Conservation (phyloP, 164 flowering plant genomes). For the Liriodendron chinense region DNA sequence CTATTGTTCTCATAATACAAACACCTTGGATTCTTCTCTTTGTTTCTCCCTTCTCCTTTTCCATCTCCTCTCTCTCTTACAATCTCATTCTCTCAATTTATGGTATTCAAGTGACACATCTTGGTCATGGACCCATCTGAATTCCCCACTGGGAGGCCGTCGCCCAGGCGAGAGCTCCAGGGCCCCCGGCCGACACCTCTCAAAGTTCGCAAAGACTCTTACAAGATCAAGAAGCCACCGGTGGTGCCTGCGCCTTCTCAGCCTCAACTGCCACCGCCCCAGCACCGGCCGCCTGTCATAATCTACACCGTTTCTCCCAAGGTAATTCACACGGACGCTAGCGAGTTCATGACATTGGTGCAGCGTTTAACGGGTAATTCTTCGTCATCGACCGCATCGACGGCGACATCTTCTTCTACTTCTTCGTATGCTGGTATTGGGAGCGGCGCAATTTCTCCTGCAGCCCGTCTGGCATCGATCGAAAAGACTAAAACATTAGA, state of each 20-base stretch:
- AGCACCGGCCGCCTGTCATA: constrained; percentile 47
- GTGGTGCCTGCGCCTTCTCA: constrained; percentile 36
- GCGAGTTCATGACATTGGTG: constrained; percentile 42
- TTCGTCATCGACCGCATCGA: constrained; percentile 9
- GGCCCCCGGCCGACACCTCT: constrained; percentile 80
- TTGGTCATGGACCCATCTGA: constrained; percentile 19
- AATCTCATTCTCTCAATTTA: not conserved
- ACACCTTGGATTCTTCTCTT: not conserved
- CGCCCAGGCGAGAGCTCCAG: constrained; percentile 49
- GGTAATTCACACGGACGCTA: constrained; percentile 40
- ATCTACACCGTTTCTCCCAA: constrained; percentile 58
- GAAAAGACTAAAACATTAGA: constrained; percentile 31
- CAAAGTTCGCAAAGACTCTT: constrained; percentile 54
- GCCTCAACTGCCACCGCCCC: constrained; percentile 18
- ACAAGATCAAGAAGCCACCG: constrained; percentile 75
- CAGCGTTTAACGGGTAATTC: constrained; percentile 40
- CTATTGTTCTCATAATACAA: not conserved
- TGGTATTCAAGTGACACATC: not conserved
- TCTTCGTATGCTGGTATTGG: not conserved
- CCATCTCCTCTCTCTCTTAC: not conserved
- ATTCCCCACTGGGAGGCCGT: constrained; percentile 13
- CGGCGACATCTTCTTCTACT: constrained; percentile 20
- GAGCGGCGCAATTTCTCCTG: constrained; percentile 42
- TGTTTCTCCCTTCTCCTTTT: not conserved
- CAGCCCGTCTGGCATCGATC: constrained; percentile 47